Conservation (phyloP, 2,329 filamentous ascomycete genomes). For the Cordyceps cicadae region DNA sequence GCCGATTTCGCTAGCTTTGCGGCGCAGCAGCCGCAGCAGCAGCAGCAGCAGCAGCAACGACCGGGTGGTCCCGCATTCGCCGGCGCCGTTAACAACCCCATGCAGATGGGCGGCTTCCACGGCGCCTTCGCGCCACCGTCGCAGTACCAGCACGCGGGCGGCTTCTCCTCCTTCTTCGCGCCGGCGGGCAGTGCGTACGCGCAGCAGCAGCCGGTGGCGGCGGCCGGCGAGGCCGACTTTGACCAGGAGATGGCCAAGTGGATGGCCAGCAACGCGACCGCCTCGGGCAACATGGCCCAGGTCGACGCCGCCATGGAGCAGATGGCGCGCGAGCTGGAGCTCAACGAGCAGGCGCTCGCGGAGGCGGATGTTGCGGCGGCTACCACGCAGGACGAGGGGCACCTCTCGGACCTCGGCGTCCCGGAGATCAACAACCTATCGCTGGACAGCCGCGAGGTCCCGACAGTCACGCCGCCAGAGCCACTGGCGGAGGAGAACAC, state of each 20-base stretch:
- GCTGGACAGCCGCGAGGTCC: constrained; percentile 14
- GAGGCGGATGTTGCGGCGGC: constrained; percentile 13
- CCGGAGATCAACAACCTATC: constrained; percentile 27
- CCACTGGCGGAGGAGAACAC: constrained; percentile 15
- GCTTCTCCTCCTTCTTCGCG: constrained; percentile 22
- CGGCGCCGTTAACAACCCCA: constrained; percentile 17
- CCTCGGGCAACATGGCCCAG: constrained; percentile 25
- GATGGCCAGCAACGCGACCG: constrained; percentile 29
- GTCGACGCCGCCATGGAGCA: constrained; percentile 37
- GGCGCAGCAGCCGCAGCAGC: constrained; percentile 13
- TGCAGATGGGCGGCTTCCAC: constrained; percentile 22
- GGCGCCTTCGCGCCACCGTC: constrained; percentile 22
- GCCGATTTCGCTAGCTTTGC: constrained; percentile 29
- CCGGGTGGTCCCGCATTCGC: constrained; percentile 16
- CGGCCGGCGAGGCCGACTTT: constrained; percentile 26
- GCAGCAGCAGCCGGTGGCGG: constrained; percentile 15
- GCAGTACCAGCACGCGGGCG: constrained; percentile 13
- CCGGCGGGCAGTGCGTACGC: constrained; percentile 20
- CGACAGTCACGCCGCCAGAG: constrained; percentile 6
- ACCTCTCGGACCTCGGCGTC: constrained; percentile 23
- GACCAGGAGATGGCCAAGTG: constrained; percentile 33
- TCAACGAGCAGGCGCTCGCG: constrained; percentile 24
- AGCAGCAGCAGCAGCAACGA: constrained; percentile 14
- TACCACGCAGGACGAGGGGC: constrained; percentile 6
- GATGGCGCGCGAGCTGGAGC: constrained; percentile 33